These are phyloP conservation scores for Botrytis sinoallii DNA, from an alignment of 2,329 filamentous ascomycete species.

Conservation along the genomic window DNA sequence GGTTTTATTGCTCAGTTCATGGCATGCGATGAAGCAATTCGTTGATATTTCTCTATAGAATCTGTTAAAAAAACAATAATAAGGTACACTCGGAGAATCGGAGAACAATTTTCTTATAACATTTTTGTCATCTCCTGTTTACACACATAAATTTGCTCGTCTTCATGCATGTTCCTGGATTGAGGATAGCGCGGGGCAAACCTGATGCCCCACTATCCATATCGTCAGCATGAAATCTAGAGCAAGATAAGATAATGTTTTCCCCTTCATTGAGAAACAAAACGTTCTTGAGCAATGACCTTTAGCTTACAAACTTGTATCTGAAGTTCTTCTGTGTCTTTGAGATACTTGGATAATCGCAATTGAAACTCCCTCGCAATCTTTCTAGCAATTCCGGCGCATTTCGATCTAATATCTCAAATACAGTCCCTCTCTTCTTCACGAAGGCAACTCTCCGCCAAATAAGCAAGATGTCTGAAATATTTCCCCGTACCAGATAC, in stretches of 20 bases:
- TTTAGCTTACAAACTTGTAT: not conserved
- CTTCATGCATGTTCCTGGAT: conserved; percentile 4
- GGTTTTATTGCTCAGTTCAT: conserved; percentile 9
- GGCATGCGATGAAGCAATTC: conserved; percentile 4
- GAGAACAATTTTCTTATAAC: not conserved
- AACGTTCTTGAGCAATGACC: not conserved
- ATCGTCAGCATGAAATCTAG: not conserved
- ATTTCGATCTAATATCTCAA: not conserved
- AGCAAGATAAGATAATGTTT: conserved; percentile 7
- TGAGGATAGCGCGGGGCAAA: conserved; percentile 16
- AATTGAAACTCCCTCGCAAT: not conserved
- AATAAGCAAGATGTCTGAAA: conserved; percentile 30
- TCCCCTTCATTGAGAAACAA: not conserved
- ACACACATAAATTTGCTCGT: not conserved
- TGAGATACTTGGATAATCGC: not conserved
- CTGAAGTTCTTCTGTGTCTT: not conserved
- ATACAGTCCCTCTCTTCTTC: not conserved
- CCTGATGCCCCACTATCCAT: conserved; percentile 9
- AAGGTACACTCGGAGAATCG: not conserved
- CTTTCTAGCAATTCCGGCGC: not conserved
- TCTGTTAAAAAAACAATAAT: conserved; percentile 6
- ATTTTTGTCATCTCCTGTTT: not conserved
- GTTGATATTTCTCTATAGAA: not conserved
- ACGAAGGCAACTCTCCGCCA: not conserved
- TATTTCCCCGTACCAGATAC: conserved; percentile 53